Base-by-base conservation (phyloP, 805 yeast genomes). In the Candida coquimbonensis region DNA sequence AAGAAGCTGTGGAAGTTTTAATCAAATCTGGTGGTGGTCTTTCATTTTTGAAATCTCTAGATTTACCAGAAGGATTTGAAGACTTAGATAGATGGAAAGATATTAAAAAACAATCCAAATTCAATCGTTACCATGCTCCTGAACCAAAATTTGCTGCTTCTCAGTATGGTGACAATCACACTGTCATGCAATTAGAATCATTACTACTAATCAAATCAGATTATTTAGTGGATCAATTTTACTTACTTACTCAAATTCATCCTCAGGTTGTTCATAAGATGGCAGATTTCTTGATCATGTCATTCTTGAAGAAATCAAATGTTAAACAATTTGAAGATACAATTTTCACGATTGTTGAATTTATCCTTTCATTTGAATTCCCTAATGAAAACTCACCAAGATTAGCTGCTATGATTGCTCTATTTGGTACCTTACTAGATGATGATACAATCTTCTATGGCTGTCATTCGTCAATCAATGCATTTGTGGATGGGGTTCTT, bases 391-490 rank as follows among this genome's bases (percentile, higher is more conserved):
- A 56, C 2, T 52, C 60, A 8, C 56, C 58, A 16, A 47, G 57
- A 7, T 53, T 75, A 4, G 66, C 77, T 0, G 62, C 74, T 1
- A 60, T 73, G 50, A 56, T 74, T 6, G 66, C 68, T 26, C 57
- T 76, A 25, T 68, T 74, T 46, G 73, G 75, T 14, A 61, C 63
- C 5, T 54, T 75, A n/a, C 37, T 74, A 5, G 66, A 66, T 40
- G 72, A 73, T 36, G 62, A 63, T 13, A 50, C 60, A 1, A 62
- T 73, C 5, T 68, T 68, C 42, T 65, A 63, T 25, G 64, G 65
- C 13, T 53, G 67, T 14, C 63, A 62, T 14, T 52, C 57, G 1
- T 49, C 65, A 1, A 49, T 72, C 13, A 68, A 66, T 8, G 57
- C 60, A 8, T 72, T 75, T 45, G 49, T 71, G 4, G 40, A 52